Evolutionary conservation across 2,329 filamentous ascomycete genomes (phyloP), one percentile per base, ranked within the genome.

Genomic region (Colletotrichum cordylinicola): DNA sequence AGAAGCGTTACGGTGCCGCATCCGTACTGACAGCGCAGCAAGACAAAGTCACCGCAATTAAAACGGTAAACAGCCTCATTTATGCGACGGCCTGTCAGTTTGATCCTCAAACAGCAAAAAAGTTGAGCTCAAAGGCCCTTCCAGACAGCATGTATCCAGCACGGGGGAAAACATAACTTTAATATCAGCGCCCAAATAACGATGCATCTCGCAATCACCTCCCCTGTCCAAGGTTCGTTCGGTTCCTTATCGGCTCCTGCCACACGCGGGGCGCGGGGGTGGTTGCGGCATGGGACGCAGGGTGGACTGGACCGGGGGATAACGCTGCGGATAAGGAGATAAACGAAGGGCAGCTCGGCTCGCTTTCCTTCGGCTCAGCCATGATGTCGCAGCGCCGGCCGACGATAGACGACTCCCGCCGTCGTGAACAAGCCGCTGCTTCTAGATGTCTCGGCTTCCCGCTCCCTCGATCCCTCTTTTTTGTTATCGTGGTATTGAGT

Each of bases 311-410:
- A 2, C n/a, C 24, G 18, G 31, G 27, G 52, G 27, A 8, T 56
- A 24, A 31, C 52, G 43, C 43, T 52, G 43, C n/a, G 43, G 43
- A 52, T 52, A 52, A 52, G 43, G n/a, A 48, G 43, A 52, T 48
- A 48, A 43, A 48, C 39, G 39, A 48, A 48, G 39, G 39, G 5
- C 33, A 37, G 35, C 15, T 27, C 29, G 27, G 56, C 31, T 65
- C 77, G 77, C 75, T 78, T 84, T 83, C 61, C 79, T 77, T 84
- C 83, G 83, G 83, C 83, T 83, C 81, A 84, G 80, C n/a, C 60
- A 77, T 80, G 79, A 80, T 79, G 78, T 82, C 77, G 52, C 48
- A 65, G 35, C 29, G 31, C 58, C 65, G 43, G 64, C 74, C 74
- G 74, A 76, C 48, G 64, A 31, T 74, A 75, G 73, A 75, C 73